Percentiles rank a stretch among this genome's conserved stretches.
These are phyloP conservation scores for Lipomyces sp. DNA, from an alignment of 805 yeast species.

Conservation along the genomic window DNA sequence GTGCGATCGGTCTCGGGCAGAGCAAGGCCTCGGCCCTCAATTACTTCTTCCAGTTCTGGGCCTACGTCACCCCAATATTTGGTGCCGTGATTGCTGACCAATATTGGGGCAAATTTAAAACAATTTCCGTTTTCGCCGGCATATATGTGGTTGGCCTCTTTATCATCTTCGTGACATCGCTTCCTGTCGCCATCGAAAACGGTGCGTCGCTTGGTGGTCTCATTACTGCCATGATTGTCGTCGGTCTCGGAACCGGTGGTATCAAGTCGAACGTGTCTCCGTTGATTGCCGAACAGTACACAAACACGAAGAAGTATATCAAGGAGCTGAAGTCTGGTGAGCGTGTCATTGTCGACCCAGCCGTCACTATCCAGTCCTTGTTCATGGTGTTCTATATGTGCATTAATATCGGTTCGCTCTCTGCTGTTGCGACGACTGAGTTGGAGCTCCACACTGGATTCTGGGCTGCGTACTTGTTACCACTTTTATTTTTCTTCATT, in stretches of 20 bases:
- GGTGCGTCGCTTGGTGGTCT: slow-evolving; percentile 68
- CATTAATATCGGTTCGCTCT: slow-evolving; percentile 75
- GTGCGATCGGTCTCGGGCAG: slow-evolving; percentile 65
- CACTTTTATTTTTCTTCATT: slow-evolving; percentile 63
- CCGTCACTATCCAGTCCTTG: slow-evolving; percentile 70
- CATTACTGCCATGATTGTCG: slow-evolving; percentile 57
- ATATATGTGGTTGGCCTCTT: slow-evolving; percentile 66
- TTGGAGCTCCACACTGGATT: slow-evolving; percentile 65
- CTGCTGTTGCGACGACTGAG: slow-evolving; percentile 78
- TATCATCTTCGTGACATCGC: slow-evolving; percentile 68
- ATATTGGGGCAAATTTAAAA: slow-evolving; percentile 70
- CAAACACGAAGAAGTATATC: slow-evolving; percentile 63
- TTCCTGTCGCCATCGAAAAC: slow-evolving; percentile 59
- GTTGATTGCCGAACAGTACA: slow-evolving; percentile 74
- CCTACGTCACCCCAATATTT: slow-evolving; percentile 76
- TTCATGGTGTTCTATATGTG: slow-evolving; percentile 77
- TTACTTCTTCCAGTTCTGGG: slow-evolving; percentile 79
- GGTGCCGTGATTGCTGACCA: slow-evolving; percentile 81
- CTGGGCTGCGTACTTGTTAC: slow-evolving; percentile 72
- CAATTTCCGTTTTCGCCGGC: slow-evolving; percentile 64
- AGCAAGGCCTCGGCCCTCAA: slow-evolving; percentile 73
- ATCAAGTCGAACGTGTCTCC: slow-evolving; percentile 78
- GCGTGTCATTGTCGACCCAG: slow-evolving; percentile 70
- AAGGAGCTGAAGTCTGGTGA: slow-evolving; percentile 64
- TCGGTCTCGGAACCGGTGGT: slow-evolving; percentile 82